phyloP scores from a whole-genome alignment of 768 basidiomycete genomes.

The Kwoniella europaea region DNA sequence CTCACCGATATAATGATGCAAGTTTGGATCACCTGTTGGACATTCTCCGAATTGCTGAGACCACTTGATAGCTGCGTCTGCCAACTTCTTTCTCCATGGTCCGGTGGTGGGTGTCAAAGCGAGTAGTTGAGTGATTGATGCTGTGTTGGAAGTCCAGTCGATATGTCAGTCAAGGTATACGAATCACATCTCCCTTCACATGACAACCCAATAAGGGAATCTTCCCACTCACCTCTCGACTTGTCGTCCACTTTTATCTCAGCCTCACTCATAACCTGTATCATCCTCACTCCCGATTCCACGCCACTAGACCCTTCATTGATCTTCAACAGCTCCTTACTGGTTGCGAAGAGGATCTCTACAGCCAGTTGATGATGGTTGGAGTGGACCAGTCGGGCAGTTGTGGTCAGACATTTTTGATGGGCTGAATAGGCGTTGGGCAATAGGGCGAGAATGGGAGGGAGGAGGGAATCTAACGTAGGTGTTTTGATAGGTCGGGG shows the following conservation, averaged over 20 bases:
- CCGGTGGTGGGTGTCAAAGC: conserved; percentile 79
- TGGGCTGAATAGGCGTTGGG: conserved; percentile 90
- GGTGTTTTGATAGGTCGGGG: conserved; percentile 44
- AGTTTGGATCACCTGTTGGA: conserved; percentile 82
- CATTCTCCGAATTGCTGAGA: conserved; percentile 75
- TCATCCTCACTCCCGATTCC: conserved; percentile 77
- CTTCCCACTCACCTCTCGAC: conserved; percentile 69
- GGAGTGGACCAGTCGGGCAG: conserved; percentile 67
- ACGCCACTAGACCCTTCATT: conserved; percentile 88
- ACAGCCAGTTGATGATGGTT: conserved; percentile 82
- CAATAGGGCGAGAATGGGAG: conserved; percentile 50
- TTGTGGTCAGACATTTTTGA: conserved; percentile 95
- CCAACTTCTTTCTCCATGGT: conserved; percentile 86
- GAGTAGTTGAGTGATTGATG: conserved; percentile 86
- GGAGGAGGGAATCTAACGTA: conserved; percentile 47
- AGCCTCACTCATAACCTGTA: conserved; percentile 81
- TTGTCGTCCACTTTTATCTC: conserved; percentile 75
- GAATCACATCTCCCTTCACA: no score
- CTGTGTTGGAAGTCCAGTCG: conserved; percentile 59
- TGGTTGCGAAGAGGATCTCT: conserved; percentile 88
- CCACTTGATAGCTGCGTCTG: conserved; percentile 86
- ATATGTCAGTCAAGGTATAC: neutral
- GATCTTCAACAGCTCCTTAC: conserved; percentile 82
- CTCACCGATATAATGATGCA: conserved; percentile 90
- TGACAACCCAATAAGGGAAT: neutral